A percentile compares a stretch with the other conserved stretches of the same genome.
Evolutionary conservation across 1,284 basidiomycete species (phyloP).

Genomic region (Agroathelia rolfsii): DNA sequence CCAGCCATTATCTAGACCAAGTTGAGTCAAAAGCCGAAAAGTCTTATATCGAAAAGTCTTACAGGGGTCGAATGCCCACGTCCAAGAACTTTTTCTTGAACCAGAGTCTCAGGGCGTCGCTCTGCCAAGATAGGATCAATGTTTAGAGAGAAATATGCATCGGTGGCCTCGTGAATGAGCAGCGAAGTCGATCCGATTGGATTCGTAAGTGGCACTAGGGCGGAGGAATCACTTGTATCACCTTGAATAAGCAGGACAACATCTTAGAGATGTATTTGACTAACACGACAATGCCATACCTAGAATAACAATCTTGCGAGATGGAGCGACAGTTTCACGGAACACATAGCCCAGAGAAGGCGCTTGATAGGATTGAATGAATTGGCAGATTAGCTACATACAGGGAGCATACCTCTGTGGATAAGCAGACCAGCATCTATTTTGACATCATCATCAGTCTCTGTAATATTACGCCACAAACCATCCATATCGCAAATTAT

Average conservation of each 20-base stretch:
- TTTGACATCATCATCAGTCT: conserved; percentile 33
- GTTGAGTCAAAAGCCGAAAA: too few relatives aligned
- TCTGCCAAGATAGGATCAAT: conserved; percentile 41
- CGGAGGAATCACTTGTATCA: conserved; percentile 60
- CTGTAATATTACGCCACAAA: conserved; percentile 57
- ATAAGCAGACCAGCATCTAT: conserved; percentile 74
- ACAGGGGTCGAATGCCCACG: conserved; percentile 78
- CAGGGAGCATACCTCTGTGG: conserved; percentile 70
- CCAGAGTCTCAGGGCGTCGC: conserved; percentile 35
- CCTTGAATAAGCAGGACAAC: too few relatives aligned
- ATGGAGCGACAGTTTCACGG: conserved; percentile 43
- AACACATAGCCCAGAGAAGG: conserved; percentile 80
- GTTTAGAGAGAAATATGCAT: conserved; percentile 57
- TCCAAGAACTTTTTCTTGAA: conserved; percentile 44
- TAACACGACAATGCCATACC: too few relatives aligned
- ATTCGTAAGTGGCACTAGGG: conserved; percentile 40
- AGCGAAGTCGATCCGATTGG: conserved; percentile 41
- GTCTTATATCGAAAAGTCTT: too few relatives aligned
- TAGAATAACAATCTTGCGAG: conserved; percentile 40
- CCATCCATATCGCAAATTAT: conserved; percentile 54
- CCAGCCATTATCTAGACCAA: too few relatives aligned
- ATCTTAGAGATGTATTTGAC: too few relatives aligned
- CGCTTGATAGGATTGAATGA: too few relatives aligned
- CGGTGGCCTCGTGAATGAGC: conserved; percentile 79
- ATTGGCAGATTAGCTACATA: too few relatives aligned